Conservation (phyloP, 305 asterid genomes). For the Caryopteris hybrid region DNA sequence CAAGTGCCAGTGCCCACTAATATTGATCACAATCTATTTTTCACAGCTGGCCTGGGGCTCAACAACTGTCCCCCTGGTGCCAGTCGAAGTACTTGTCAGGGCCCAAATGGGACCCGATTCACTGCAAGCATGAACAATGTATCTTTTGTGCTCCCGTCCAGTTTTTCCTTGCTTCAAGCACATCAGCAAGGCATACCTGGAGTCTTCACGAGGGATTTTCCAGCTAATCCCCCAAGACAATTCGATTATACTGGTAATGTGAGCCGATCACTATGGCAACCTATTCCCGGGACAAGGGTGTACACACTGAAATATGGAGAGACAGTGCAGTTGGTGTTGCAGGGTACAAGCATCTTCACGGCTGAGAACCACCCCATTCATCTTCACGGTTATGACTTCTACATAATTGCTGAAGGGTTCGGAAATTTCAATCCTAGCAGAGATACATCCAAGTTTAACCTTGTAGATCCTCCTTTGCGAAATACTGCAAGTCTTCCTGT, state of each 20-base stretch:
- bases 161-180: conserved; percentile 59
- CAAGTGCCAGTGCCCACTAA: conserved; percentile 44
- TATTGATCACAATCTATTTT: conserved; percentile 56
- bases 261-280: conserved; percentile 67
- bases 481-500: conserved; percentile 79
- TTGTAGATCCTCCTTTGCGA: conserved; percentile 67
- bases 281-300: conserved; percentile 41
- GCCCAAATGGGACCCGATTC: conserved; percentile 66
- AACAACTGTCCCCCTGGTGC: conserved; percentile 54
- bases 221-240: conserved; percentile 45
- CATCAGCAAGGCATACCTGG: conserved; percentile 58
- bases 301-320: conserved; percentile 48
- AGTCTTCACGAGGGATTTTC: conserved; percentile 62
- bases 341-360: conserved; percentile 60
- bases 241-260: conserved; percentile 68
- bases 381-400: conserved; percentile 78
- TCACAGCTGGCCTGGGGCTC: conserved; percentile 68
- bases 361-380: conserved; percentile 75
- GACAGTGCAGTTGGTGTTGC: conserved; percentile 59
- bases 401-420: conserved; percentile 58
- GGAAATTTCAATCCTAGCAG: conserved; percentile 66
- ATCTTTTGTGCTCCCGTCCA: conserved; percentile 60
- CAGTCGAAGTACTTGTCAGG: conserved; percentile 47
- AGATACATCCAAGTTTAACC: conserved; percentile 60
- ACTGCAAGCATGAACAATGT: conserved; percentile 68